Percentiles rank a stretch among this genome's conserved stretches.
These are phyloP conservation scores for Saksenaea oblongispora DNA, from an alignment of 371 early-diverging fungal genomes.

Conservation along the genomic window DNA sequence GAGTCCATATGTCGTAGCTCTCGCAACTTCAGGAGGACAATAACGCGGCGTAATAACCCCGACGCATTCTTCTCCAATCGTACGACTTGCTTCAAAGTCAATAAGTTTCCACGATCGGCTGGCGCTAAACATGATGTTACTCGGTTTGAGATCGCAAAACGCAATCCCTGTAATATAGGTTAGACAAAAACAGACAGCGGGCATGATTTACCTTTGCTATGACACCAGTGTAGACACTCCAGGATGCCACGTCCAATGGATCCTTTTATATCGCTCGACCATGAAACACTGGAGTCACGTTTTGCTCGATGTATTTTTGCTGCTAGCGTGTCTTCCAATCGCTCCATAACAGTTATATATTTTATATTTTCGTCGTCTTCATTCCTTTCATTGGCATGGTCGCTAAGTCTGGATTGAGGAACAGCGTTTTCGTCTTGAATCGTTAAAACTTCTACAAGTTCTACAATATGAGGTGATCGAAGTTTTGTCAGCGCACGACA, in stretches of 20 bases:
- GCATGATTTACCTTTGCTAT: slow-evolving; percentile 23
- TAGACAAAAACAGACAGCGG: neutral
- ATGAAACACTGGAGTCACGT: slow-evolving; percentile 6
- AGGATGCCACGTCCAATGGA: slow-evolving; percentile 30
- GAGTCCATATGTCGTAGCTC: slow-evolving; percentile 49
- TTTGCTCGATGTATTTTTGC: slow-evolving; percentile 18
- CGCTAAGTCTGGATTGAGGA: neutral
- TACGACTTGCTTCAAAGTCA: slow-evolving; percentile 51
- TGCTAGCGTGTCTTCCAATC: slow-evolving; percentile 38
- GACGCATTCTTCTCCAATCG: slow-evolving; percentile 36
- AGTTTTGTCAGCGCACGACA: slow-evolving; percentile 42
- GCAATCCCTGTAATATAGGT: slow-evolving; percentile 21
- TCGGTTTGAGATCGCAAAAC: slow-evolving; percentile 36
- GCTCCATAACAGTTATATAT: slow-evolving; percentile 44
- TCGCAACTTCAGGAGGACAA: slow-evolving; percentile 50
- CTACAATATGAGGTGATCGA: slow-evolving; percentile 38
- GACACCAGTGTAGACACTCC: slow-evolving; percentile 40
- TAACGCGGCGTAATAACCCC: slow-evolving; percentile 30
- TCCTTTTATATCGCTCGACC: slow-evolving; percentile 7
- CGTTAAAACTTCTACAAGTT: slow-evolving; percentile 48
- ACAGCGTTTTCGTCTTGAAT: slow-evolving; percentile 30
- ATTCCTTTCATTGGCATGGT: neutral
- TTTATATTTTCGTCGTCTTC: slow-evolving; percentile 29
- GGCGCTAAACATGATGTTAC: slow-evolving; percentile 40
- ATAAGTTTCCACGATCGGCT: slow-evolving; percentile 40